A percentile compares a stretch with the other conserved stretches of the same genome.
Evolutionary conservation across 768 basidiomycete genomes (phyloP).

Genomic region (Termitomyces sp.): DNA sequence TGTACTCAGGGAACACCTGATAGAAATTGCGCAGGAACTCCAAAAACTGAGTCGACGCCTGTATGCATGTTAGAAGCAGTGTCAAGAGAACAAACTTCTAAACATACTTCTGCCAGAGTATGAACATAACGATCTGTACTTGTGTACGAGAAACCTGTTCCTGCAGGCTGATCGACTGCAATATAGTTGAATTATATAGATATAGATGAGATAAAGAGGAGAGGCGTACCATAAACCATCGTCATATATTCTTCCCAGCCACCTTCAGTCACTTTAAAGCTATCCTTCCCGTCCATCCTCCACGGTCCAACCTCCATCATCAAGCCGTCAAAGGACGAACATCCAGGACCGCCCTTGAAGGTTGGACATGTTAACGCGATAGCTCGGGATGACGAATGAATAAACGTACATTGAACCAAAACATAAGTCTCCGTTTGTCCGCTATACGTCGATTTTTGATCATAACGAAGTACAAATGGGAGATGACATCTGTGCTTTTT

Average conservation of each 20-base stretch:
- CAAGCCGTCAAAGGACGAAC: slow-evolving; percentile 94
- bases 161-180: slow-evolving; percentile 95
- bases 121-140: slow-evolving; percentile 84
- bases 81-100: not conserved
- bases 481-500: slow-evolving; percentile 55
- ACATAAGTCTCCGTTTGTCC: slow-evolving; percentile 87
- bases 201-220: slow-evolving; percentile 3
- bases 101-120: slow-evolving; percentile 59
- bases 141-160: slow-evolving; percentile 91
- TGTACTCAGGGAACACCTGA: slow-evolving; percentile 85
- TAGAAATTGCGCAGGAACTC: slow-evolving; percentile 90
- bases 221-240: slow-evolving; percentile 81
- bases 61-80: slow-evolving; percentile 7
- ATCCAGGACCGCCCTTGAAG: slow-evolving; percentile 88
- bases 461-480: slow-evolving; percentile 88
- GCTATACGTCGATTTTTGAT: slow-evolving; percentile 82
- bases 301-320: slow-evolving; percentile 99
- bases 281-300: slow-evolving; percentile 69
- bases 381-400: not conserved
- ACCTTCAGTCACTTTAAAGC: slow-evolving; percentile 72
- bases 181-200: slow-evolving; percentile 4
- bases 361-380: not conserved
- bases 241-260: slow-evolving; percentile 98
- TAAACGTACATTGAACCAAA: slow-evolving; percentile 95
- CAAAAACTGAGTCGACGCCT: slow-evolving; percentile 78